phyloP scores from a whole-genome alignment of 306 rosid species.

The Begonia peltatifolia region DNA sequence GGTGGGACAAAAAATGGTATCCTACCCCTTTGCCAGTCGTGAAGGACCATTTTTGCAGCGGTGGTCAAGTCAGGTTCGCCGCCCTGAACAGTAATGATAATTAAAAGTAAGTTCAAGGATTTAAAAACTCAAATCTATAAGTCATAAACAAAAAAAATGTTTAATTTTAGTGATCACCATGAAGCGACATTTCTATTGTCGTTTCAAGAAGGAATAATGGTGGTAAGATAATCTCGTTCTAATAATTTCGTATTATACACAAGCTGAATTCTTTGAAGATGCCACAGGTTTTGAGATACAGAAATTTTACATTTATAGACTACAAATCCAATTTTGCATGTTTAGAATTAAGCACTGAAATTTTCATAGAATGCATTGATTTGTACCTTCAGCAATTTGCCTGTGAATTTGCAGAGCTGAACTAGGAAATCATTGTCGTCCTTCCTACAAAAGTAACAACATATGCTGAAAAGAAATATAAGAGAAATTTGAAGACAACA shows the following conservation, averaged over 20 bases:
- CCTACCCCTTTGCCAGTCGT: conserved; percentile 95
- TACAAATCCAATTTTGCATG: neutral
- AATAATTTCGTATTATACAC: no score
- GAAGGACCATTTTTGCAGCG: conserved; percentile 85
- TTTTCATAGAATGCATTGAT: conserved; percentile 1
- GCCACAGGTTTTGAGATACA: no score
- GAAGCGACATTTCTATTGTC: no score
- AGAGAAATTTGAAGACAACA: no score
- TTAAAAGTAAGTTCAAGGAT: no score
- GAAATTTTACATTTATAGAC: no score
- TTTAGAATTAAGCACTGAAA: neutral
- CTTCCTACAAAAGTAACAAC: conserved; percentile 30
- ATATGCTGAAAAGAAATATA: neutral
- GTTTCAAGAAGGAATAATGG: no score
- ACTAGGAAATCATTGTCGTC: conserved; percentile 77
- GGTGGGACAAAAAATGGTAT: conserved; percentile 86
- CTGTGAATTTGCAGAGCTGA: conserved; percentile 65
- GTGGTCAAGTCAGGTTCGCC: conserved; percentile 91
- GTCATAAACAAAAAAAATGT: no score
- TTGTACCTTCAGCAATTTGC: conserved; percentile 70
- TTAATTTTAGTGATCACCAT: no score
- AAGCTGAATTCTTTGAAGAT: no score
- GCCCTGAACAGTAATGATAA: conserved; percentile 25
- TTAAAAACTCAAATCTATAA: no score
- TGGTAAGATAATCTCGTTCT: no score